Evolutionary conservation across 108 stramenopile species (phyloP).

Genomic region (Nitzschia palea): DNA sequence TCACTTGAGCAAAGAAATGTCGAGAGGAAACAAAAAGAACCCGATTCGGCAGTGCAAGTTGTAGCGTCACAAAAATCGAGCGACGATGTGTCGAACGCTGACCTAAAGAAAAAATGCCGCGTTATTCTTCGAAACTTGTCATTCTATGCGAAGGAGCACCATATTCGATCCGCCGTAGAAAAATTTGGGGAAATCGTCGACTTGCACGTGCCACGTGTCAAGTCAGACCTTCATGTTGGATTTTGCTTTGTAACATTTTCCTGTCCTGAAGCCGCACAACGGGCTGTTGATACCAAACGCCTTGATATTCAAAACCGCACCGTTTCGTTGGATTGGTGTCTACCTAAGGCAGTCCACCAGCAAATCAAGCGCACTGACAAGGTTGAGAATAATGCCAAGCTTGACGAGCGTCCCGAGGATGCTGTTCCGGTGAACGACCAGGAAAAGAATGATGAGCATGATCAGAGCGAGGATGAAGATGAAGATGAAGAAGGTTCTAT

Average conservation of each 20-base stretch:
- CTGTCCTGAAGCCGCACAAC: slow-evolving; percentile 54
- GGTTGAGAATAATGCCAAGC: slow-evolving; percentile 9
- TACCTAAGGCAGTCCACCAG: slow-evolving; percentile 75
- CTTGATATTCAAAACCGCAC: slow-evolving; percentile 71
- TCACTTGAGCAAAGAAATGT: slow-evolving; percentile 12
- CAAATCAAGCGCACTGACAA: slow-evolving; percentile 40
- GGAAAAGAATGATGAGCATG: slow-evolving; percentile 30
- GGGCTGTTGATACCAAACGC: slow-evolving; percentile 56
- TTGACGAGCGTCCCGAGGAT: slow-evolving; percentile 29
- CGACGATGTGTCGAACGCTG: slow-evolving; percentile 21
- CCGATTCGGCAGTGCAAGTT: slow-evolving; percentile 7
- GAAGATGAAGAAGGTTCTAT: slow-evolving; percentile 35
- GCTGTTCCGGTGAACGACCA: slow-evolving; percentile 33
- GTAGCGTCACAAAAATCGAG: slow-evolving; percentile 1
- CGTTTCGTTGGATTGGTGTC: slow-evolving; percentile 84
- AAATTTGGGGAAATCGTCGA: slow-evolving; percentile 69
- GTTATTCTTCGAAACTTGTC: slow-evolving; percentile 90
- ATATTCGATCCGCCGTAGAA: slow-evolving; percentile 68
- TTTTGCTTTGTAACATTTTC: slow-evolving; percentile 94
- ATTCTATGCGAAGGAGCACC: slow-evolving; percentile 77
- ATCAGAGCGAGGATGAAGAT: slow-evolving; percentile 40
- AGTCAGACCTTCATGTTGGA: slow-evolving; percentile 69
- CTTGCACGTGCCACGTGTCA: slow-evolving; percentile 81
- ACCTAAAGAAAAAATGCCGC: slow-evolving; percentile 62
- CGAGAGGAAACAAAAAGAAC: background rate